Evolutionary conservation across 2,329 filamentous ascomycete genomes (phyloP), one percentile per base, ranked within the genome.

Genomic region (Grosmannia penicillata): DNA sequence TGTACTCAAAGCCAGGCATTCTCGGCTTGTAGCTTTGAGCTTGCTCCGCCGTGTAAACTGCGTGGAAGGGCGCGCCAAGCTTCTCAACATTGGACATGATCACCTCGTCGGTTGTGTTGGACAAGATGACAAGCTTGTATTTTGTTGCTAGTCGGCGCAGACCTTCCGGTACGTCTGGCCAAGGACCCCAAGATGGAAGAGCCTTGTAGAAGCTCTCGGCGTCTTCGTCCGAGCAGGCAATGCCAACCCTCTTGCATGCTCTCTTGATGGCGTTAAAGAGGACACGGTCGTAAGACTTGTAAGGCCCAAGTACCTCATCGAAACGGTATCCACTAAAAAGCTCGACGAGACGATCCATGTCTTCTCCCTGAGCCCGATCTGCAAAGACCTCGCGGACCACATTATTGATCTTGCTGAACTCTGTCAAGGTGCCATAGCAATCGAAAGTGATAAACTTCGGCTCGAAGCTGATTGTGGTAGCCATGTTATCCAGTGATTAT

Each of bases 351-450:
- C 14, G 15, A 8, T 36, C 35, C 17, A 36, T 9, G 3, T 36
- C 35, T 4, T 15, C 35, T 13, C 27, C 35, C 19, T 15, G 3
- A 3, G 30, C 4, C 8, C 35, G 35, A 18, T 36, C 19, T 3
- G 35, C n/a, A 30, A 36, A 36, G 3, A 24, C 30, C 8, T 10
- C 6, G 26, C 35, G 35, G 8, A 26, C 35, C 5, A 30, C 14
- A 6, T 26, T 26, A 13, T 19, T 19, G 26, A 36, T 36, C n/a
- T 36, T 19, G 26, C 35, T 36, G 13, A 29, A 36, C 14, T 36
- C 30, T 18, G 35, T 36, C 25, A 36, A 18, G 7, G 35, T 36
- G 35, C 35, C 35, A 36, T 36, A 36, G 19, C 35, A 36, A 23
- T 36, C 35, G 18, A 36, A 36, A 4, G 35, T 36, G 26, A 36